phyloP scores from a whole-genome alignment of 1,139 yeast species.

The Candida frijolesensis region DNA sequence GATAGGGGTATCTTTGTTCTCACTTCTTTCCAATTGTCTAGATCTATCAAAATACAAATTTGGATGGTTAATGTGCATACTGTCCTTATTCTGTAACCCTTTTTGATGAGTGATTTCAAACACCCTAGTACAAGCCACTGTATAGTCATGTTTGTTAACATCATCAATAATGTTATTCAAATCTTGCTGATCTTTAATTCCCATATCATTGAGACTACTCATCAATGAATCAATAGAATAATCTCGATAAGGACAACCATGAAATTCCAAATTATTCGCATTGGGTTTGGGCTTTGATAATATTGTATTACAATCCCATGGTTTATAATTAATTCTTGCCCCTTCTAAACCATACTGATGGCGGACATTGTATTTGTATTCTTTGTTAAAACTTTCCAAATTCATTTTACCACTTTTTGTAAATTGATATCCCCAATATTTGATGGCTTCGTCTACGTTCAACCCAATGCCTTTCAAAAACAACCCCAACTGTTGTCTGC shows the following conservation, averaged over 20 bases:
- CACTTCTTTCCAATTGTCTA: conserved; percentile 36
- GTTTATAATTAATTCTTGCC: conserved; percentile 78
- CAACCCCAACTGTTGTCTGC: conserved; percentile 82
- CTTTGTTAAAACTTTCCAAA: conserved; percentile 79
- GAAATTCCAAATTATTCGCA: conserved; percentile 62
- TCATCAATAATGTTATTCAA: conserved; percentile 66
- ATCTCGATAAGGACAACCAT: conserved; percentile 94
- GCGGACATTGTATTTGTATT: conserved; percentile 82
- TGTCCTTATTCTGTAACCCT: conserved; percentile 39
- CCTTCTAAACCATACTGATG: conserved; percentile 95
- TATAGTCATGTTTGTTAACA: conserved; percentile 67
- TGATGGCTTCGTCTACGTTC: conserved; percentile 81
- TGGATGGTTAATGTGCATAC: conserved; percentile 75
- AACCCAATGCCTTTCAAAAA: conserved; percentile 91
- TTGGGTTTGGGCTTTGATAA: conserved; percentile 68
- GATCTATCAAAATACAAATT: conserved; percentile 84
- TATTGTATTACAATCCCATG: conserved; percentile 83
- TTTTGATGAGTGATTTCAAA: conserved; percentile 75
- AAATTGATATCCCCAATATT: conserved; percentile 81
- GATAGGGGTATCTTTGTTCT: conserved; percentile 3
- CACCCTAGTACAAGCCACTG: conserved; percentile 87
- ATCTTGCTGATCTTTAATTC: conserved; percentile 65
- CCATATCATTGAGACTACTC: conserved; percentile 62
- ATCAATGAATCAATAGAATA: conserved; percentile 63
- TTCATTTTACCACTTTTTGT: conserved; percentile 53